Conservation (phyloP, 2,329 filamentous ascomycete species). For the Incumbomyces lentus region DNA sequence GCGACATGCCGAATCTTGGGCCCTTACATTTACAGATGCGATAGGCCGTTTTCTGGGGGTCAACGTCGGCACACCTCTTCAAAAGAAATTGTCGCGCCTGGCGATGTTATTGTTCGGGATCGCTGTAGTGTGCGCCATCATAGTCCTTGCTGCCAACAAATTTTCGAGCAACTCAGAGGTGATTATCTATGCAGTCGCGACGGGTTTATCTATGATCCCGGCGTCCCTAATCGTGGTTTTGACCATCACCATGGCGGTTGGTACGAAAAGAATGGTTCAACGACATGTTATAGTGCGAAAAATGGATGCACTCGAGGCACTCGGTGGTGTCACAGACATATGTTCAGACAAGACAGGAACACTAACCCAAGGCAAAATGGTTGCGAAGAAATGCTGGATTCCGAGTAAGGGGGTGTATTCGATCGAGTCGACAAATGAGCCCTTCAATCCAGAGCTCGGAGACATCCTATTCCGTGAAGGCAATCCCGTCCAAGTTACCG, state of each 20-base stretch:
- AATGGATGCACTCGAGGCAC: slow-evolving; percentile 42
- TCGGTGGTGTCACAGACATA: slow-evolving; percentile 46
- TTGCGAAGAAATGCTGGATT: slow-evolving; percentile 50
- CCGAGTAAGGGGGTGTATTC: slow-evolving; percentile 48
- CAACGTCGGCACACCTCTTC: slow-evolving; percentile 58
- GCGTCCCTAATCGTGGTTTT: slow-evolving; percentile 50
- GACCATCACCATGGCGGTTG: slow-evolving; percentile 52
- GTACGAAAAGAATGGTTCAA: slow-evolving; percentile 43
- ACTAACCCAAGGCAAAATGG: slow-evolving; percentile 51
- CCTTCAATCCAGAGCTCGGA: slow-evolving; percentile 47
- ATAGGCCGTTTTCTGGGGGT: slow-evolving; percentile 56
- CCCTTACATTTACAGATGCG: slow-evolving; percentile 46
- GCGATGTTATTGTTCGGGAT: slow-evolving; percentile 57
- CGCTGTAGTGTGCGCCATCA: slow-evolving; percentile 57
- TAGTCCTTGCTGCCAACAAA: slow-evolving; percentile 56
- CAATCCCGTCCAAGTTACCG: slow-evolving; percentile 23
- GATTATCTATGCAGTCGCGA: slow-evolving; percentile 55
- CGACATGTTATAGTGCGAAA: slow-evolving; percentile 44
- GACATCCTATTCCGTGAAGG: slow-evolving; percentile 32
- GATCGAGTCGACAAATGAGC: slow-evolving; percentile 45
- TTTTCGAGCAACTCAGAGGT: slow-evolving; percentile 48
- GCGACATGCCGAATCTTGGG: slow-evolving; percentile 43
- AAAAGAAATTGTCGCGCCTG: slow-evolving; percentile 57
- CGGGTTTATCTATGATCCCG: slow-evolving; percentile 51
- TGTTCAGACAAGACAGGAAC: slow-evolving; percentile 45